These are phyloP conservation scores for Boletus fagicola DNA, from an alignment of 768 basidiomycete species.

Conservation along the genomic window DNA sequence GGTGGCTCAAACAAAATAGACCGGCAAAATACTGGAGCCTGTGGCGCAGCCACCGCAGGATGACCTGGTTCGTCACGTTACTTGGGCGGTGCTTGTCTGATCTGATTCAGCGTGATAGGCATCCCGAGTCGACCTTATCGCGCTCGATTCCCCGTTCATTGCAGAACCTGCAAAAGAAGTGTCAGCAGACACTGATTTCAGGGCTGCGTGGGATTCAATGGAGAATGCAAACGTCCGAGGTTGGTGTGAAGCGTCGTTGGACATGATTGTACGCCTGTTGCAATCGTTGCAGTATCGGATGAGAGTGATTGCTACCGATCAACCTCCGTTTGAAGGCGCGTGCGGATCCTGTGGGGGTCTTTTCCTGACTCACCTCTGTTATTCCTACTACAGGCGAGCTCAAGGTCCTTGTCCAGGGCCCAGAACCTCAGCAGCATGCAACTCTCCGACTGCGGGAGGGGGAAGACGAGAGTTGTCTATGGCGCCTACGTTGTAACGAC, in stretches of 20 bases:
- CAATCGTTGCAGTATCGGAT: slow-evolving; percentile 47
- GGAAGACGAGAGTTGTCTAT: slow-evolving; percentile 70
- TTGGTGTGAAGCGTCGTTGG: slow-evolving; percentile 63
- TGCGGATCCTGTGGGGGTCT: neutral
- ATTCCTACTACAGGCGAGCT: slow-evolving; percentile 51
- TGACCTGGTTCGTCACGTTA: slow-evolving; percentile 20
- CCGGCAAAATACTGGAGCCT: neutral
- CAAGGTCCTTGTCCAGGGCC: slow-evolving; percentile 50
- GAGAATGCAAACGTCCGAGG: slow-evolving; percentile 52
- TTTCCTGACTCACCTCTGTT: slow-evolving; percentile 3
- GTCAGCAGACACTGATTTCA: slow-evolving; percentile 44
- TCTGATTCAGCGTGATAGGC: slow-evolving; percentile 30
- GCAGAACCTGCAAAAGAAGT: slow-evolving; percentile 38
- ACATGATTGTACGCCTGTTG: slow-evolving; percentile 51
- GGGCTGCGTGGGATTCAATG: slow-evolving; percentile 54
- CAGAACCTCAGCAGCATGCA: slow-evolving; percentile 27
- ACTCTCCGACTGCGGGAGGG: slow-evolving; percentile 58
- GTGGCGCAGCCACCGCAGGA: slow-evolving; percentile 6
- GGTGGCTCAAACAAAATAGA: slow-evolving; percentile 16
- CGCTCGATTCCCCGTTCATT: slow-evolving; percentile 70
- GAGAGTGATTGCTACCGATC: slow-evolving; percentile 52
- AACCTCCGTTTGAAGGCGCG: slow-evolving; percentile 61
- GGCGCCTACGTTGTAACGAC: slow-evolving; percentile 62
- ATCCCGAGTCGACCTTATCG: slow-evolving; percentile 57
- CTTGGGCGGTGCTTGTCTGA: neutral